phyloP scores from a whole-genome alignment of 225 moss, liverwort and hornwort species.

The Antitrichia curtipendula region DNA sequence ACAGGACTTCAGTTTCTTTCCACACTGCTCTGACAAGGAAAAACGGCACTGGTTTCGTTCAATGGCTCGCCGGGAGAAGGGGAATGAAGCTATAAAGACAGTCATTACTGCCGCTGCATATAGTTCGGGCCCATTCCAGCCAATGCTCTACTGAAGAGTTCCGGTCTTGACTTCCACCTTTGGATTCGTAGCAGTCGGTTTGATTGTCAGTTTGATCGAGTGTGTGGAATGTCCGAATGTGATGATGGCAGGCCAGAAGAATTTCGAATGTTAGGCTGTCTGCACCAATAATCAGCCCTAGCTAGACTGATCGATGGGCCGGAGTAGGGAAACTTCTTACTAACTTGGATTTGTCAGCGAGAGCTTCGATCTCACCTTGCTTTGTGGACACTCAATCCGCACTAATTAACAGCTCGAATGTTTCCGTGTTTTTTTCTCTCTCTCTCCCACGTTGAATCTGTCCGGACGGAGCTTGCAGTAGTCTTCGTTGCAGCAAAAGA shows the following conservation, averaged over 20 bases:
- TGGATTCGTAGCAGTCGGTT: neutral
- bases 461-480: neutral
- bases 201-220: neutral
- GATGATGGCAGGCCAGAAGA: neutral
- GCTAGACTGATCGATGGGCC: fast-evolving
- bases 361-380: neutral
- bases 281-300: neutral
- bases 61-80: neutral
- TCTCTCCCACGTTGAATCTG: no score
- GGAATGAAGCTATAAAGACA: neutral
- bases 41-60: neutral
- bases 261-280: neutral
- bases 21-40: no score
- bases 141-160: no score
- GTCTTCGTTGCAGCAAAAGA: neutral
- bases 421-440: neutral
- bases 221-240: no score
- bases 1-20: neutral
- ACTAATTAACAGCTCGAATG: neutral
- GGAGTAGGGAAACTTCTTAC: neutral
- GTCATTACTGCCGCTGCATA: neutral
- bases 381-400: neutral
- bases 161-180: neutral
- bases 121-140: neutral
- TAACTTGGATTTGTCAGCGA: neutral